These are phyloP conservation scores for Colletotrichum cuscutae DNA, from an alignment of 2,329 filamentous ascomycete genomes.

Conservation along the genomic window DNA sequence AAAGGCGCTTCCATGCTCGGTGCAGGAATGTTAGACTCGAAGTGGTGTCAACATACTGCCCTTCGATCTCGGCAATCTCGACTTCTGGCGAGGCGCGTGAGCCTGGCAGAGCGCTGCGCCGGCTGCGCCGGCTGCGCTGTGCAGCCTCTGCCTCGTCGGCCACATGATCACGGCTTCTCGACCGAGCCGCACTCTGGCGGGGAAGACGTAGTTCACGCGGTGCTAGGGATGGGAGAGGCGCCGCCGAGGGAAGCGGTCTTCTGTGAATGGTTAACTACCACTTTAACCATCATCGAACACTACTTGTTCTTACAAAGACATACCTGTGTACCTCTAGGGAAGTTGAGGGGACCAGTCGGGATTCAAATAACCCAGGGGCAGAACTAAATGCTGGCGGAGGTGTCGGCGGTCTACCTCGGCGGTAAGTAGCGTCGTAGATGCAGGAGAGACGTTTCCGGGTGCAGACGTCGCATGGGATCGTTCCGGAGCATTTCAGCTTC, in stretches of 20 bases:
- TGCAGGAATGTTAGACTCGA: slow-evolving; percentile 67
- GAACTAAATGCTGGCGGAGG: slow-evolving; percentile 38
- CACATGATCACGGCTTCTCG: neutral
- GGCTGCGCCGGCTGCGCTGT: neutral
- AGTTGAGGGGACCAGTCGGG: neutral
- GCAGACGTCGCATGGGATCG: slow-evolving; percentile 47
- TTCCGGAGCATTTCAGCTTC: slow-evolving; percentile 50
- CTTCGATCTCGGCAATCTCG: slow-evolving; percentile 53
- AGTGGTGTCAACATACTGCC: slow-evolving; percentile 65
- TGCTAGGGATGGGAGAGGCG: neutral
- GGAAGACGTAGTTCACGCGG: neutral
- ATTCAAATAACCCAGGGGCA: neutral
- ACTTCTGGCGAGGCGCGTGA: slow-evolving; percentile 42
- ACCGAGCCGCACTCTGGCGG: neutral
- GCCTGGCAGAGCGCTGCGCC: slow-evolving; percentile 18
- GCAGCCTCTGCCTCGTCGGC: neutral
- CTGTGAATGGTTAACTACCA: neutral
- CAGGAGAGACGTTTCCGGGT: slow-evolving; percentile 42
- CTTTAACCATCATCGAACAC: neutral
- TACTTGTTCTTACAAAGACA: neutral
- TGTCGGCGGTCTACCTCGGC: slow-evolving; percentile 49
- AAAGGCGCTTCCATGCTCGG: slow-evolving; percentile 62
- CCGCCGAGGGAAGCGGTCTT: neutral
- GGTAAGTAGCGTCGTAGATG: slow-evolving; percentile 49
- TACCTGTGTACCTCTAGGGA: neutral